These are phyloP conservation scores for Trichoderma sp. DNA, from an alignment of 2,329 filamentous ascomycete species.

Conservation along the genomic window DNA sequence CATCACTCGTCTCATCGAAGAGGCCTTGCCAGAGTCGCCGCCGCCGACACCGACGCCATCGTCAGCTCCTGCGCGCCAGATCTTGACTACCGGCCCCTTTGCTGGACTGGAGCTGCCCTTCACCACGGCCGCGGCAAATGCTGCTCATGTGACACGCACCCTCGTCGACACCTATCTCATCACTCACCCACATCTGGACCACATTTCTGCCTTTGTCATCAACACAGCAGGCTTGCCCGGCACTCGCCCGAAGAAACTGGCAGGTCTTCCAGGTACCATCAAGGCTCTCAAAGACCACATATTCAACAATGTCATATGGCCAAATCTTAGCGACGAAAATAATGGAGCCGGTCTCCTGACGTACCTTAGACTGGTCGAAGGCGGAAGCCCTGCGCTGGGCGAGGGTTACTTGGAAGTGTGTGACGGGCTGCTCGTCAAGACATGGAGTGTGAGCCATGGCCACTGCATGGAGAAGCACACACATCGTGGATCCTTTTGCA, in stretches of 20 bases:
- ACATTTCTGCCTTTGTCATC: constrained; percentile 85
- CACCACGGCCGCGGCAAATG: constrained; percentile 69
- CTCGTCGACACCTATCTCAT: constrained; percentile 87
- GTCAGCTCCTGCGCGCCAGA: constrained; percentile 42
- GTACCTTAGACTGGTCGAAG: constrained; percentile 83
- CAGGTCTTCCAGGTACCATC: constrained; percentile 84
- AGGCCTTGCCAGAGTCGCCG: constrained; percentile 41
- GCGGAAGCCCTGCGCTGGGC: constrained; percentile 79
- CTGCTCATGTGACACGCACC: constrained; percentile 71
- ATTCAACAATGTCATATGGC: constrained; percentile 98
- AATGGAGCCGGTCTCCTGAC: constrained; percentile 89
- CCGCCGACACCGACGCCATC: constrained; percentile 23
- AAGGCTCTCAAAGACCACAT: constrained; percentile 89
- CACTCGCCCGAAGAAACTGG: constrained; percentile 77
- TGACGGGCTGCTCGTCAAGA: constrained; percentile 84
- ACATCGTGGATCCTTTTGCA: constrained; percentile 57
- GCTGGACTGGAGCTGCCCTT: constrained; percentile 69
- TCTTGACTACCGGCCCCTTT: constrained; percentile 69
- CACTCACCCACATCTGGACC: constrained; percentile 95
- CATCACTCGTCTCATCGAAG: constrained; percentile 74
- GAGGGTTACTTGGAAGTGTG: constrained; percentile 86
- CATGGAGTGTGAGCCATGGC: constrained; percentile 84
- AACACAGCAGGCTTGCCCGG: constrained; percentile 87
- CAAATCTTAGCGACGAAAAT: constrained; percentile 93
- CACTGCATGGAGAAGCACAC: constrained; percentile 74